phyloP scores from a whole-genome alignment of 306 rosid species.

The Dalbergia cultrata region DNA sequence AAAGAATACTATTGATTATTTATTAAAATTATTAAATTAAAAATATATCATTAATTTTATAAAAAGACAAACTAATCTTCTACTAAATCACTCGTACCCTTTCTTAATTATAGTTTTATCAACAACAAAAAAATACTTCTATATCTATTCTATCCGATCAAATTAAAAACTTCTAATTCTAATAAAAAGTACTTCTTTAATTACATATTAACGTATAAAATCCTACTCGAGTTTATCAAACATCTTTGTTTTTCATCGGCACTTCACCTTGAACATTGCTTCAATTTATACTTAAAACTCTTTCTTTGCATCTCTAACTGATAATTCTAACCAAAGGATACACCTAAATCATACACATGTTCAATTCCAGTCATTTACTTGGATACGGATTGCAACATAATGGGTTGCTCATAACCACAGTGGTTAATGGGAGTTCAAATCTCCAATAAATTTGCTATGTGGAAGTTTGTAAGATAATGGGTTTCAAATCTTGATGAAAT shows the following conservation, averaged over 20 bases:
- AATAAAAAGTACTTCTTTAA: too few species aligned
- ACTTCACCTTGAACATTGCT: constrained; percentile 24
- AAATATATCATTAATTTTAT: too few species aligned
- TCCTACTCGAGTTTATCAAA: constrained; percentile 41
- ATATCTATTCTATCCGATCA: too few species aligned
- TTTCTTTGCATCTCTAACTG: constrained; percentile 55
- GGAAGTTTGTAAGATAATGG: constrained; percentile 46
- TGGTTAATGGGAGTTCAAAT: constrained; percentile 57
- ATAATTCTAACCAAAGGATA: constrained; percentile 51
- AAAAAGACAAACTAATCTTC: too few species aligned
- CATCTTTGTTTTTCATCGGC: constrained; percentile 42
- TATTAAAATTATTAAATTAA: too few species aligned
- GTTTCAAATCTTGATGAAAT: constrained; percentile 57
- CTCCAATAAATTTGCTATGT: constrained; percentile 59
- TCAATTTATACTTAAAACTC: constrained; percentile 32
- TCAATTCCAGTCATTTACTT: constrained; percentile 39
- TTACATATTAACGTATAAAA: background rate
- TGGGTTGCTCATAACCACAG: constrained; percentile 59
- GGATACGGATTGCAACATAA: constrained; percentile 50
- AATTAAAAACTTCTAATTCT: too few species aligned
- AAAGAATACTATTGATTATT: too few species aligned
- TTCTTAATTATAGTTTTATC: too few species aligned
- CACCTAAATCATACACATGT: constrained; percentile 65
- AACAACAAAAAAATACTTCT: too few species aligned
- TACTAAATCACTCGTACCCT: too few species aligned